Evolutionary conservation across 2,329 filamentous ascomycete species (phyloP).

Genomic region (Zasmidium angulare): DNA sequence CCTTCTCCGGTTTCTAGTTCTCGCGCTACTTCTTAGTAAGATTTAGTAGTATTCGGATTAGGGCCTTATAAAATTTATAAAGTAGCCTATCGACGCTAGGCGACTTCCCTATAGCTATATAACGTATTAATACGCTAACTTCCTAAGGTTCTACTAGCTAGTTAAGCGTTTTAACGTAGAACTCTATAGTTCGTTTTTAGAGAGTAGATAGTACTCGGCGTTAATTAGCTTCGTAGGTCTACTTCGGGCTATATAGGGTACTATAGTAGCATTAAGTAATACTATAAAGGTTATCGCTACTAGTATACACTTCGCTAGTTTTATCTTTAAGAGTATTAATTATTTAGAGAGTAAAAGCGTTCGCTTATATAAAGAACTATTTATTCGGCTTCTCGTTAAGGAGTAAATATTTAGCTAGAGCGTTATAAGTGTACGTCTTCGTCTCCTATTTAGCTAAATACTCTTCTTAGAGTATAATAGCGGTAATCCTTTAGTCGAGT

Average conservation of each 20-base stretch:
- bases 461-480: not conserved
- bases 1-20: not conserved
- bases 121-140: not conserved
- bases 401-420: not conserved
- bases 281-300: not conserved
- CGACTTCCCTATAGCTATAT: slow-evolving; percentile 1
- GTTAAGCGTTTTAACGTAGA: not conserved
- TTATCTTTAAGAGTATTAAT: not conserved
- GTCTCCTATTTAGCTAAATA: not conserved
- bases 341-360: not conserved
- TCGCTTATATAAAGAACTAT: not conserved
- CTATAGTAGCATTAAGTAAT: not conserved
- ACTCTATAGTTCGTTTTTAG: not conserved
- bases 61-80: slow-evolving; percentile 3
- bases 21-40: not conserved
- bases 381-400: not conserved
- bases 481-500: not conserved
- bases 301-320: not conserved
- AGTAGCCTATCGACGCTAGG: slow-evolving; percentile 2
- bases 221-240: not conserved
- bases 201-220: not conserved
- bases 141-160: not conserved
- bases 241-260: not conserved
- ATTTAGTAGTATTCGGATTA: not conserved
- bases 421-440: not conserved